Evolutionary conservation across 1,139 yeast species (phyloP).

Genomic region (Kodamaea sp.): DNA sequence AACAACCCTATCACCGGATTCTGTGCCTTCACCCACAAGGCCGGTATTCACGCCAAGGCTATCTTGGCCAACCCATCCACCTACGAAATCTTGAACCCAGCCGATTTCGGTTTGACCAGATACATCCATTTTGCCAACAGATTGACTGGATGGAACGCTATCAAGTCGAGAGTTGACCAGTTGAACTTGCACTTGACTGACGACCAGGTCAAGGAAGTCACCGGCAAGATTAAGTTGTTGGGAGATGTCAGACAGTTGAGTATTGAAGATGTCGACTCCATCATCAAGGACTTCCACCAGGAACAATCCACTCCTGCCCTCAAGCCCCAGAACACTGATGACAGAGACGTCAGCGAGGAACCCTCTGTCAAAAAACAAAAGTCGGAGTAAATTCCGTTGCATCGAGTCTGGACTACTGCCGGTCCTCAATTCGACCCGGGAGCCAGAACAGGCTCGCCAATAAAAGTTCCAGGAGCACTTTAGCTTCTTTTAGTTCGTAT

Average conservation of each 20-base stretch:
- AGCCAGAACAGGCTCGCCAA: too few relatives aligned
- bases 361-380: conserved; percentile 42
- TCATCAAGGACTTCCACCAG: conserved; percentile 46
- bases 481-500: not conserved
- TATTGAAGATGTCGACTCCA: conserved; percentile 51
- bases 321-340: conserved; percentile 24
- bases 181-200: conserved; percentile 51
- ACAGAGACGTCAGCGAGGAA: conserved; percentile 25
- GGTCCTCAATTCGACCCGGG: too few relatives aligned
- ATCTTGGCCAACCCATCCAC: conserved; percentile 62
- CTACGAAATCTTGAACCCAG: conserved; percentile 58
- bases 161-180: conserved; percentile 50
- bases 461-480: too few relatives aligned
- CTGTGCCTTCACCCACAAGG: conserved; percentile 65
- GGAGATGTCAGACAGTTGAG: conserved; percentile 56
- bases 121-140: conserved; percentile 62
- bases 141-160: conserved; percentile 58
- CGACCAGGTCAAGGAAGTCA: conserved; percentile 58
- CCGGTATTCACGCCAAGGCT: conserved; percentile 64
- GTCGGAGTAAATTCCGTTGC: conserved; percentile 21
- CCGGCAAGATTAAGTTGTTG: conserved; percentile 53
- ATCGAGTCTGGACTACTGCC: not conserved
- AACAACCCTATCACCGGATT: conserved; percentile 63
- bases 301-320: conserved; percentile 28
- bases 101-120: conserved; percentile 57